A percentile compares a stretch with the other conserved stretches of the same genome.
Evolutionary conservation across 768 basidiomycete genomes (phyloP).

Genomic region (Paxillus rubicundulus): DNA sequence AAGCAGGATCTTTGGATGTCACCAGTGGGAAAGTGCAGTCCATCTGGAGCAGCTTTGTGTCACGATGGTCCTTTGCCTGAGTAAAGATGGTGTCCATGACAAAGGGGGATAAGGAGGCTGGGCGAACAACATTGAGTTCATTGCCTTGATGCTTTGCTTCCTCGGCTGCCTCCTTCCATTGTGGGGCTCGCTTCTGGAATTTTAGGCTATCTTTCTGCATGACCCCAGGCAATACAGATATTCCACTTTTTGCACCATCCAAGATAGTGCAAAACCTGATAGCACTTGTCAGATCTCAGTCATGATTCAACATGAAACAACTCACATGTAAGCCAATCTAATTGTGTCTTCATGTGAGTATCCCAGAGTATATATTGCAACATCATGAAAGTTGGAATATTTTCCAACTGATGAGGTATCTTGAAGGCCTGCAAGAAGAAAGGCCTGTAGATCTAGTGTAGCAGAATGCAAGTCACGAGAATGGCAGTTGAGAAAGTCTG

Average conservation of each 20-base stretch:
- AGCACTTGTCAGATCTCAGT: background rate
- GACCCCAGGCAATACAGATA: conserved; percentile 37
- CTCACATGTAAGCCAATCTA: conserved; percentile 54
- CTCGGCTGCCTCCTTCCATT: conserved; percentile 21
- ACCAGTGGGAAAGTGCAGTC: background rate
- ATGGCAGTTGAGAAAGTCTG: background rate
- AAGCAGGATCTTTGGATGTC: conserved; percentile 5
- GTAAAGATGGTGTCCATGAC: conserved; percentile 32
- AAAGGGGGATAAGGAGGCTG: conserved; percentile 11
- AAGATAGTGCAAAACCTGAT: conserved; percentile 51
- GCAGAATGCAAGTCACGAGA: background rate
- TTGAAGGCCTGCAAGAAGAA: conserved; percentile 49
- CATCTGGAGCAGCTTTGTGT: conserved; percentile 2
- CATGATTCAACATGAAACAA: conserved; percentile 4
- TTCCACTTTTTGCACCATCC: conserved; percentile 62
- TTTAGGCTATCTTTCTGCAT: conserved; percentile 28
- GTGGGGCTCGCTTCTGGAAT: conserved; percentile 26
- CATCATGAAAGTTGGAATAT: conserved; percentile 58
- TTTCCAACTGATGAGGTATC: conserved; percentile 47
- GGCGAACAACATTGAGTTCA: conserved; percentile 10
- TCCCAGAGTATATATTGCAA: conserved; percentile 50
- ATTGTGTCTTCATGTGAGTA: conserved; percentile 49
- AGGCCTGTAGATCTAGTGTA: conserved; percentile 42
- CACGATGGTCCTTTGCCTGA: conserved; percentile 1
- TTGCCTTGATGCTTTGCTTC: background rate